Conservation (phyloP, 2,329 filamentous ascomycete species). For the Fusarium redolens region DNA sequence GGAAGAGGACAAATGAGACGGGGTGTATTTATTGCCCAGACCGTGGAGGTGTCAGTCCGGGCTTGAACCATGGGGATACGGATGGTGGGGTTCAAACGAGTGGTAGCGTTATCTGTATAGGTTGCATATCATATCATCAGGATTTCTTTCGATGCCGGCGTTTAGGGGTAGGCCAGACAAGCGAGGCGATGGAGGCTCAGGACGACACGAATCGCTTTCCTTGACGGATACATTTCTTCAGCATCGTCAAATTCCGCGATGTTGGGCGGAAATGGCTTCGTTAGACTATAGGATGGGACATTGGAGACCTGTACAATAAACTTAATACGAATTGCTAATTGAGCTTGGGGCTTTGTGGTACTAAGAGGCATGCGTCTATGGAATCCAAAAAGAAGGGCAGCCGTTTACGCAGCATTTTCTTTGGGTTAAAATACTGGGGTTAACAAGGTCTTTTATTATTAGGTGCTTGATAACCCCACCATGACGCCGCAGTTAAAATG, state of each 20-base stretch:
- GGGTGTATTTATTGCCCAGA: conserved; percentile 12
- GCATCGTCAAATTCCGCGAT: conserved; percentile 1
- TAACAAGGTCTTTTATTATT: not conserved
- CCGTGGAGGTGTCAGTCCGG: not conserved
- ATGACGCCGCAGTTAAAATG: conserved; percentile 36
- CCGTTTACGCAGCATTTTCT: not conserved
- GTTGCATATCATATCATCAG: conserved; percentile 43
- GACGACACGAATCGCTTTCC: conserved; percentile 14
- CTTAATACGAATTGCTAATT: conserved; percentile 30
- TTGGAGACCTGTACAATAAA: conserved; percentile 30
- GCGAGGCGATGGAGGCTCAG: conserved; percentile 31
- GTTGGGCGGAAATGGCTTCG: conserved; percentile 6
- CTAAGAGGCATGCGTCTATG: not conserved
- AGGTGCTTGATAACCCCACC: conserved; percentile 35
- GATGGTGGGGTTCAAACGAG: conserved; percentile 22
- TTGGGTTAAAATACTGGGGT: not conserved
- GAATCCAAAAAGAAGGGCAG: not conserved
- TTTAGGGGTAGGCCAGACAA: conserved; percentile 35
- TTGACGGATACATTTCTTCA: conserved; percentile 22
- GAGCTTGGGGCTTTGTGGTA: not conserved
- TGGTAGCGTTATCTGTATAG: conserved; percentile 32
- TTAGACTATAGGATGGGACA: conserved; percentile 18
- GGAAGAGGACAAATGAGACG: not conserved
- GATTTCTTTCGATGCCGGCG: conserved; percentile 38
- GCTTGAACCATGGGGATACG: not conserved